Evolutionary conservation across 2,329 filamentous ascomycete genomes (phyloP).

Genomic region (Arachnomyces sp.): DNA sequence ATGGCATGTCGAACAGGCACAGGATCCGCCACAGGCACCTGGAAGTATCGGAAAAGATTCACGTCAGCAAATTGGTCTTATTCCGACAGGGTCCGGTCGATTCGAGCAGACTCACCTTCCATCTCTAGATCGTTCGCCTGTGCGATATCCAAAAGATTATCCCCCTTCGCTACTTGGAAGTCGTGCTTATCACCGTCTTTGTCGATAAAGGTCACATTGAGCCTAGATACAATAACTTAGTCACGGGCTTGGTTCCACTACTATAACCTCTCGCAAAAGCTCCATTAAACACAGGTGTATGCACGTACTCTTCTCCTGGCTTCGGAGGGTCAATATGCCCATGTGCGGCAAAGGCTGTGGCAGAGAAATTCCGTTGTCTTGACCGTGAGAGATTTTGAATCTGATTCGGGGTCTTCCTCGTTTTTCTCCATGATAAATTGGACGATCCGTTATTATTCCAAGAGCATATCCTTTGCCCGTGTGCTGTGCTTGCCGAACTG

Average conservation of each 20-base stretch:
- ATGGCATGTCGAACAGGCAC: slow-evolving; percentile 89
- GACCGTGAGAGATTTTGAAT: slow-evolving; percentile 18
- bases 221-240: slow-evolving; percentile 42
- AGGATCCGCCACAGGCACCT: slow-evolving; percentile 88
- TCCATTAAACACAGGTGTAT: background rate
- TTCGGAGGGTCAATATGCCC: slow-evolving; percentile 78
- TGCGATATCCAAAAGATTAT: slow-evolving; percentile 91
- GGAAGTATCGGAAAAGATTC: slow-evolving; percentile 1
- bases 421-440: slow-evolving; percentile 6
- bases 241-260: slow-evolving; percentile 1
- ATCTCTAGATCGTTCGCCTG: slow-evolving; percentile 94
- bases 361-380: slow-evolving; percentile 54
- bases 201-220: slow-evolving; percentile 86
- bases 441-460: slow-evolving; percentile 9
- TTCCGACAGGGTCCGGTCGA: background rate
- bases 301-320: slow-evolving; percentile 77
- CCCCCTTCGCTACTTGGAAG: slow-evolving; percentile 73
- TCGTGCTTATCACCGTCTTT: slow-evolving; percentile 73
- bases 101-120: slow-evolving; percentile 61
- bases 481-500: slow-evolving; percentile 11
- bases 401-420: slow-evolving; percentile 3
- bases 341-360: slow-evolving; percentile 55
- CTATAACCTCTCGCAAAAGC: background rate
- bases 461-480: too few species aligned
- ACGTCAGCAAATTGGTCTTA: background rate